phyloP scores from a whole-genome alignment of 257 asterid species.

The Solanum medicagineum region DNA sequence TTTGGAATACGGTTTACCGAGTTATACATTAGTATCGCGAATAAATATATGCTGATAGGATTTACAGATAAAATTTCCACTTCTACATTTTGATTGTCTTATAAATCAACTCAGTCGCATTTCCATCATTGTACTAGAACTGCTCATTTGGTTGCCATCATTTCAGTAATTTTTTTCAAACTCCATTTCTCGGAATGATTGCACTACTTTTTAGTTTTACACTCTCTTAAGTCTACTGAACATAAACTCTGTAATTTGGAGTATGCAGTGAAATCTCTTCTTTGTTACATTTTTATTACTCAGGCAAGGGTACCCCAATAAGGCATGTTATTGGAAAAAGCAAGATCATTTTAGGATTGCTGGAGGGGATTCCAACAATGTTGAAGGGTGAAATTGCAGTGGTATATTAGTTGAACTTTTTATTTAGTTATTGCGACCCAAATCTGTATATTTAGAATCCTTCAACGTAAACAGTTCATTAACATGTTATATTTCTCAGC shows the following conservation, averaged over 20 bases:
- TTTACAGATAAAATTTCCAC: not conserved
- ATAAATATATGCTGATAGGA: not conserved
- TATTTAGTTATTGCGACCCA: not conserved
- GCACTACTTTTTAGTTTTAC: not conserved
- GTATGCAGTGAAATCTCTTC: not conserved
- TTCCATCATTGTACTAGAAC: not conserved
- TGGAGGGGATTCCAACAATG: slow-evolving; percentile 93
- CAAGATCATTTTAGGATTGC: slow-evolving; percentile 74
- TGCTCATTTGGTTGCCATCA: not conserved
- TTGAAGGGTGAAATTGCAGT: slow-evolving; percentile 80
- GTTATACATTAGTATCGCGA: not conserved
- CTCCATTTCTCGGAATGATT: not conserved
- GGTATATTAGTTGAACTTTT: slow-evolving; percentile 26
- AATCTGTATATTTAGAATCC: not conserved
- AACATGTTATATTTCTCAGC: not conserved
- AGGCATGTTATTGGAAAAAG: slow-evolving; percentile 91
- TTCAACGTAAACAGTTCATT: not conserved
- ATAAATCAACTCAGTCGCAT: not conserved
- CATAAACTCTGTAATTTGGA: not conserved
- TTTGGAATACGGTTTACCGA: not conserved
- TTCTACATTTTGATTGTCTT: not conserved
- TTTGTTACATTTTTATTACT: not conserved
- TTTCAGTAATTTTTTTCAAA: not conserved
- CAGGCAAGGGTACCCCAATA: slow-evolving; percentile 68
- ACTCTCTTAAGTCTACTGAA: not conserved